phyloP scores from a whole-genome alignment of 2,329 filamentous ascomycete genomes.

The Xenoacremonium recifei region DNA sequence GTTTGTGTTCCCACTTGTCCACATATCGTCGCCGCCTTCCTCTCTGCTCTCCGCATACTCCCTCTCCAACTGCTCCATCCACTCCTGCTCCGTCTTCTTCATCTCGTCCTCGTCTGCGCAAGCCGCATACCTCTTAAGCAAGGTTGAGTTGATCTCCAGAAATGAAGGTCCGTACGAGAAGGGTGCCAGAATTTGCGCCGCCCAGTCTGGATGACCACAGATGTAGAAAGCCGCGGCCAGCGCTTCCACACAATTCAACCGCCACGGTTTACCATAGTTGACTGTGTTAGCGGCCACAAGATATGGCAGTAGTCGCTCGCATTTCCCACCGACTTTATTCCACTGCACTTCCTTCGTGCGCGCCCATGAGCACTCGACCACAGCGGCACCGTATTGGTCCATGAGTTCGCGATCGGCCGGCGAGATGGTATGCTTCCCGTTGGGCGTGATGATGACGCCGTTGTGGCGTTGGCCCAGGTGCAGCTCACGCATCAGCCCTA shows the following conservation, averaged over 20 bases:
- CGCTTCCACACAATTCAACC: conserved; percentile 93
- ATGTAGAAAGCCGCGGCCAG: conserved; percentile 91
- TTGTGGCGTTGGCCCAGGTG: conserved; percentile 88
- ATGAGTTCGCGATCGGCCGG: conserved; percentile 79
- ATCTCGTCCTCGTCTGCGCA: conserved; percentile 79
- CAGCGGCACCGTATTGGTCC: conserved; percentile 86
- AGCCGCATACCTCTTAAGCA: conserved; percentile 81
- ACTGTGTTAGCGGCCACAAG: conserved; percentile 95
- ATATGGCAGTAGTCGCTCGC: conserved; percentile 87
- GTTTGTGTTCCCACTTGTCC: conserved; percentile 90
- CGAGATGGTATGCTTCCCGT: conserved; percentile 82
- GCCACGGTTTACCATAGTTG: conserved; percentile 95
- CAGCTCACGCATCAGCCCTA: conserved; percentile 90
- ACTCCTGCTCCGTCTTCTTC: conserved; percentile 80
- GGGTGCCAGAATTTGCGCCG: conserved; percentile 73
- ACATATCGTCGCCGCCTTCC: conserved; percentile 71
- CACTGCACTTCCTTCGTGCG: conserved; percentile 89
- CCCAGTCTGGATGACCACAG: conserved; percentile 90
- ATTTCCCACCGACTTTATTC: conserved; percentile 87
- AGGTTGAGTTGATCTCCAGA: conserved; percentile 80
- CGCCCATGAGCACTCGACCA: conserved; percentile 97
- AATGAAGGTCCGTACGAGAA: conserved; percentile 91
- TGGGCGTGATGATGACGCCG: conserved; percentile 92
- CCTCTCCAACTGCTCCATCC: conserved; percentile 85
- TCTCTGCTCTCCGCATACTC: conserved; percentile 82